Evolutionary conservation across 108 stramenopile species (phyloP).

Genomic region (Nannochloropsis oceanica): DNA sequence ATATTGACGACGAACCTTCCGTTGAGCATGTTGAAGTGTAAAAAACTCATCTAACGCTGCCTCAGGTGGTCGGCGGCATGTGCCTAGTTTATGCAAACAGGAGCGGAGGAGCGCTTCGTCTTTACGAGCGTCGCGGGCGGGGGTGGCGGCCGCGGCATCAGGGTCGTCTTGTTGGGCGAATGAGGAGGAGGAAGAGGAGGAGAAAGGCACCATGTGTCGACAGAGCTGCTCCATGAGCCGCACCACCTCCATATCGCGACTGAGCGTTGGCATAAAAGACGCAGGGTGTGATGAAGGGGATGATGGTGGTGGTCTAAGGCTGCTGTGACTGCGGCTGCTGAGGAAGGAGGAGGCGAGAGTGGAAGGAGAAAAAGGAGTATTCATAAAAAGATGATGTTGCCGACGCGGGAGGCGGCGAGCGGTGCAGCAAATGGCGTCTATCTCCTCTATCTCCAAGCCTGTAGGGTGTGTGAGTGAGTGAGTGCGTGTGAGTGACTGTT

Average conservation of each 20-base stretch:
- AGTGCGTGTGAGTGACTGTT: too few relatives aligned
- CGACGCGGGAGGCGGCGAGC: too few relatives aligned
- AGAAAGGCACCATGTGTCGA: background rate
- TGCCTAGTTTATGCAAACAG: background rate
- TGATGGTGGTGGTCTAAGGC: background rate
- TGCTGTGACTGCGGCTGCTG: background rate
- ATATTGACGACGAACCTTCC: background rate
- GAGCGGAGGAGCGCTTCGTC: background rate
- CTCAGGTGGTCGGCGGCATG: background rate
- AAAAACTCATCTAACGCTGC: background rate
- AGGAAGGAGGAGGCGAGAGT: background rate
- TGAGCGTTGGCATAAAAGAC: too few relatives aligned
- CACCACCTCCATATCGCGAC: background rate
- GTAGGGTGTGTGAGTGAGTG: too few relatives aligned
- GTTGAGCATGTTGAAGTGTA: background rate
- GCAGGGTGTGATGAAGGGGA: too few relatives aligned
- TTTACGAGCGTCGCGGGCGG: background rate
- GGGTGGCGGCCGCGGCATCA: background rate
- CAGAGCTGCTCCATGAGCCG: background rate
- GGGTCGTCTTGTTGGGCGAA: too few relatives aligned
- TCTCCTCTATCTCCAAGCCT: too few relatives aligned
- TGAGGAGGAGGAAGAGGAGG: background rate
- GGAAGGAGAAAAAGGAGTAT: background rate
- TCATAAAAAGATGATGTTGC: background rate
- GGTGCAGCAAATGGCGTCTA: too few relatives aligned